Percentiles rank a stretch among this genome's conserved stretches.
phyloP scores from a whole-genome alignment of 352 stramenopile species.

The Thraustochytrium striatum region DNA sequence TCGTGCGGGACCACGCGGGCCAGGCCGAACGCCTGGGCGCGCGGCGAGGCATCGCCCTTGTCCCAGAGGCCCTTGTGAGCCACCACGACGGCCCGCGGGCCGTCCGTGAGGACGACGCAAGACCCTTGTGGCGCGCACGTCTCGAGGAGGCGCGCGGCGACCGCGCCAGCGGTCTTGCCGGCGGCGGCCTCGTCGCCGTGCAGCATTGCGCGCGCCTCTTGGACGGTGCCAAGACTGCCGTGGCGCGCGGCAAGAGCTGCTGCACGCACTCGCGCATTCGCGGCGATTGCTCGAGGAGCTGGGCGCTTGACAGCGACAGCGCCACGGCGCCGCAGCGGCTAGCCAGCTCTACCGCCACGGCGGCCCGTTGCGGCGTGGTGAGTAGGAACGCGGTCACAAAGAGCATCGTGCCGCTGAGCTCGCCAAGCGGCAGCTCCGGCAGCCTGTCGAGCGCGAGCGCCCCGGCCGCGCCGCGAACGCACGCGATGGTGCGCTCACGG shows the following conservation, averaged over 20 bases:
- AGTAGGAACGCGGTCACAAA: conserved; percentile 15
- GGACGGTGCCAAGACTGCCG: neutral
- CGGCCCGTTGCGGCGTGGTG: neutral
- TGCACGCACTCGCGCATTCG: neutral
- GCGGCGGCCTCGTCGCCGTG: neutral
- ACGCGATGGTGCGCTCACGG: conserved; percentile 31
- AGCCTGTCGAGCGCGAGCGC: neutral
- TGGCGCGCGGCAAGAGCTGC: neutral
- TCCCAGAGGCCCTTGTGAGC: no score
- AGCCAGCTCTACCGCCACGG: neutral
- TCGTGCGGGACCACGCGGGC: neutral
- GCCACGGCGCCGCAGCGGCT: neutral
- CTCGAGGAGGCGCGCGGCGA: neutral
- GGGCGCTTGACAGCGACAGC: conserved; percentile 7
- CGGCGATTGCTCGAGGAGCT: neutral
- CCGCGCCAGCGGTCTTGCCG: neutral
- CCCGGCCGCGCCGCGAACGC: conserved; percentile 2
- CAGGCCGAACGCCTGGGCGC: neutral
- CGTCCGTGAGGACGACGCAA: conserved; percentile 9
- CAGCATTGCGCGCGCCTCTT: neutral
- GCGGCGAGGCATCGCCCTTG: neutral
- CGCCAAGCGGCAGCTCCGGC: neutral
- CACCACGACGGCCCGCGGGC: neutral
- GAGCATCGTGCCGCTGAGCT: neutral
- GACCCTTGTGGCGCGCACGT: neutral